Evolutionary conservation across 345 rosid genomes (phyloP), one percentile per base, ranked within the genome.

Genomic region (Turnera subulata): DNA sequence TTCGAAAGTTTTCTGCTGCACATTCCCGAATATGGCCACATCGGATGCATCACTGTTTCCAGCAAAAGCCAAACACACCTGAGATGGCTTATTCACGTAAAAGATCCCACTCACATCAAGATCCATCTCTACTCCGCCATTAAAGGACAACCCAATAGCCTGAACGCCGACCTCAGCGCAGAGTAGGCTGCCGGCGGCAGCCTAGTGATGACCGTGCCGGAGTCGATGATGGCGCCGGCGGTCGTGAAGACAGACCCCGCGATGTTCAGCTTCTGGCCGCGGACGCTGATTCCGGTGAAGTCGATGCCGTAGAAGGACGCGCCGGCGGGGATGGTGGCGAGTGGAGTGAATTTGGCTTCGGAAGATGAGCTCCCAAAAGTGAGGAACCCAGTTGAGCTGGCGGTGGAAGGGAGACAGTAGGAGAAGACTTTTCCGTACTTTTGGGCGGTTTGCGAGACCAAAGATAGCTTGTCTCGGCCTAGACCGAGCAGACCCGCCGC

Each of bases 161-260:
- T 63, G 56, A 92, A 88, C 14, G 85, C 62, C 5, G 70, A 26
- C 0, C 68, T 45, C 24, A 92, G 13, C 6, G 84, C 78, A 1
- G 84, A 50, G 69, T 88, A 92, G 0, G 83, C 93, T 0, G 69
- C 73, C 0, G 89, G 85, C 0, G 95, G 93, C 56, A 92, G 70
- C 12, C 98, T 84, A 0, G 93, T 71, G 53, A 92, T 89, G 37
- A 92, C 95, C 0, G 98, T 89, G 37, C 96, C 96, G 0, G 98
- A 89, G 64, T 92, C 98, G 18, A 92, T 92, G 17, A 92, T 55
- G 6, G 84, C 70, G 1, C 92, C 85, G 11, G 80, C 73, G 0
- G 62, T 49, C 2, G 85, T 59, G 70, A 92, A 86, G 0, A 76
- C 72, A 0, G 88, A 67, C 0, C 76, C 13, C 1, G 87, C 25